Percentiles rank a stretch among this genome's conserved stretches.
These are phyloP conservation scores for Suillus weaverae DNA, from an alignment of 768 basidiomycete genomes.

Conservation along the genomic window DNA sequence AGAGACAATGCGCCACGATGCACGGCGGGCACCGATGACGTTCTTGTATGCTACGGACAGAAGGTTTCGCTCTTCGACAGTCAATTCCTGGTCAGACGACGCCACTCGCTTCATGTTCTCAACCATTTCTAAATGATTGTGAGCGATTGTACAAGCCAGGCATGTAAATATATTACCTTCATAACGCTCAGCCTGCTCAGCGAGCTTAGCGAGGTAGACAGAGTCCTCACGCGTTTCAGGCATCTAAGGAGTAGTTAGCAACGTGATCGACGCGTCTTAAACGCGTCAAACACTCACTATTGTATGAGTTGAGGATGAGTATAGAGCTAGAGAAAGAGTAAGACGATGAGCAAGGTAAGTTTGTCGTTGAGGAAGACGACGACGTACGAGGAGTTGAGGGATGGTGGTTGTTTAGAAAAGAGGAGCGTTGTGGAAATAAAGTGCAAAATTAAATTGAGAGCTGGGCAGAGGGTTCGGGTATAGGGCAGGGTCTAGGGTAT, in stretches of 20 bases:
- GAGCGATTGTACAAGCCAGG: conserved; percentile 4
- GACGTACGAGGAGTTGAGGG: conserved; percentile 47
- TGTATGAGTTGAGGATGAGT: conserved; percentile 25
- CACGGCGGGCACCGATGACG: conserved; percentile 96
- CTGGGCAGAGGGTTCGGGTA: conserved; percentile 73
- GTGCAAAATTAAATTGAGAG: conserved; percentile 62
- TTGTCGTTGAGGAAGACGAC: conserved; percentile 30
- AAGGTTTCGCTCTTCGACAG: conserved; percentile 97
- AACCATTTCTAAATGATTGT: conserved; percentile 76
- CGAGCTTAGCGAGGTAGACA: conserved; percentile 99
- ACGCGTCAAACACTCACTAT: conserved; percentile 47
- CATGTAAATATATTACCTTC: conserved; percentile 60
- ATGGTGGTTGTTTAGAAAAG: conserved; percentile 48
- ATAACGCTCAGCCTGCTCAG: conserved; percentile 99
- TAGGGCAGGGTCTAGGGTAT: conserved; percentile 41
- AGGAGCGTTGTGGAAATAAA: conserved; percentile 48
- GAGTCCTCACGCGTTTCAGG: conserved; percentile 86
- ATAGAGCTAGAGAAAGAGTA: conserved; percentile 17
- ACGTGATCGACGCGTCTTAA: conserved; percentile 36
- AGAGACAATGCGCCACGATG: conserved; percentile 97
- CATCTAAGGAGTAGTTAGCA: conserved; percentile 51
- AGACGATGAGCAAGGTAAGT: conserved; percentile 37
- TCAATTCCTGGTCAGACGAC: conserved; percentile 96
- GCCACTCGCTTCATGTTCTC: conserved; percentile 99
- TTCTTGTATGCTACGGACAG: conserved; percentile 99